Conservation (phyloP, 1,284 basidiomycete species). For the Wolfiporia cocos region DNA sequence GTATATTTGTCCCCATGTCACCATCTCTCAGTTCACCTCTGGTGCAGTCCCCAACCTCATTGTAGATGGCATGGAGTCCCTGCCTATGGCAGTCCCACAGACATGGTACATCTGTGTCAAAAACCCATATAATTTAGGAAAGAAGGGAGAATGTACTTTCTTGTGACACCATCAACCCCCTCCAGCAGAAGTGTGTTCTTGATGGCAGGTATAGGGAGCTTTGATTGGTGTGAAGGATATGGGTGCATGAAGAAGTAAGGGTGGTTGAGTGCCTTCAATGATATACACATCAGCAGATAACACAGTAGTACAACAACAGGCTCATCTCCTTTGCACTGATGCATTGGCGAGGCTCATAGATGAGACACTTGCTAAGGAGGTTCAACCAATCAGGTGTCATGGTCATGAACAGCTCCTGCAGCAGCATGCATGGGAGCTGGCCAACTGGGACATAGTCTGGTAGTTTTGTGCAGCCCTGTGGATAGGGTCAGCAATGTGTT, state of each 20-base stretch:
- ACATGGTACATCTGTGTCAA: too few species aligned
- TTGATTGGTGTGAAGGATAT: slow-evolving; percentile 75
- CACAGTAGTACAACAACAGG: too few species aligned
- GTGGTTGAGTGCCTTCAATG: slow-evolving; percentile 60
- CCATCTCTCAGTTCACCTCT: too few species aligned
- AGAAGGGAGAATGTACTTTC: too few species aligned
- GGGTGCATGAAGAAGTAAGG: slow-evolving; percentile 77
- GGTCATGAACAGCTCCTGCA: slow-evolving; percentile 87
- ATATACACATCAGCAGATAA: too few species aligned
- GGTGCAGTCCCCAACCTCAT: too few species aligned
- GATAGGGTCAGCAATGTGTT: neutral
- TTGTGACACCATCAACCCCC: slow-evolving; percentile 69
- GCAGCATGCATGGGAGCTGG: slow-evolving; percentile 75
- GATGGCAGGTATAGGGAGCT: slow-evolving; percentile 71
- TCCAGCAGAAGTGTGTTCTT: slow-evolving; percentile 52
- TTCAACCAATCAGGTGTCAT: slow-evolving; percentile 86
- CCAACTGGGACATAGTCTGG: slow-evolving; percentile 85
- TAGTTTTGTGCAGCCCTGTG: slow-evolving; percentile 81
- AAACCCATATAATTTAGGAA: too few species aligned
- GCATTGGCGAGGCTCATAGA: slow-evolving; percentile 83
- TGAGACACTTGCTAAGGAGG: slow-evolving; percentile 73
- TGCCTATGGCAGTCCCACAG: too few species aligned
- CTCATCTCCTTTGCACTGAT: slow-evolving; percentile 74
- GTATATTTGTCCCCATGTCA: too few species aligned
- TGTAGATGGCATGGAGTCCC: too few species aligned